A percentile compares a stretch with the other conserved stretches of the same genome.
Evolutionary conservation across 805 yeast genomes (phyloP).

Genomic region (Teunomyces tritomae): DNA sequence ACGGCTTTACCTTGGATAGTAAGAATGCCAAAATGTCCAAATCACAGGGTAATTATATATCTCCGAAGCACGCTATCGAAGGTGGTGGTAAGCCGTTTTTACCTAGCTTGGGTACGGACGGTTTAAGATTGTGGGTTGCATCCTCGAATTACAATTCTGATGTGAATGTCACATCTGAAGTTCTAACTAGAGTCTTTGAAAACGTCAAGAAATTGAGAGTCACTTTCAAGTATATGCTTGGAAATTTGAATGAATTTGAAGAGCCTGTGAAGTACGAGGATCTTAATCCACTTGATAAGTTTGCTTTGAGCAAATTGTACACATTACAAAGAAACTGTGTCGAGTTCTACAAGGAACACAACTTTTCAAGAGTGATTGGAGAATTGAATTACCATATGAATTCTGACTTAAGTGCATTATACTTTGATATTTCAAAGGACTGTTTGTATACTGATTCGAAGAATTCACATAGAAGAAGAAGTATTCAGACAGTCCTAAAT

Average conservation of each 20-base stretch:
- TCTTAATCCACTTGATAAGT: conserved; percentile 53
- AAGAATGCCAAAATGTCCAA: conserved; percentile 91
- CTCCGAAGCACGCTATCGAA: conserved; percentile 64
- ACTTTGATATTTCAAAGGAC: conserved; percentile 86
- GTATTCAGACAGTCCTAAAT: conserved; percentile 64
- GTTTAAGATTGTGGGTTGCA: conserved; percentile 86
- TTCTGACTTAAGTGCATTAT: conserved; percentile 72
- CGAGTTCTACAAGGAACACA: conserved; percentile 51
- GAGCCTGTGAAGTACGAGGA: conserved; percentile 35
- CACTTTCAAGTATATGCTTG: conserved; percentile 77
- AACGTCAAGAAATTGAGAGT: conserved; percentile 77
- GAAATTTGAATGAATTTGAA: conserved; percentile 57
- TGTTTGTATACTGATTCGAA: conserved; percentile 68
- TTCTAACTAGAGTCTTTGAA: conserved; percentile 74
- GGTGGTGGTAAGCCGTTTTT: conserved; percentile 48
- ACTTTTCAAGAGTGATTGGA: conserved; percentile 70
- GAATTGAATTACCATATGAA: conserved; percentile 70
- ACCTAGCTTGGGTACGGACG: conserved; percentile 83
- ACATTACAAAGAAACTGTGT: conserved; percentile 42
- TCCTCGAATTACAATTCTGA: conserved; percentile 84
- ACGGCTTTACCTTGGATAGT: conserved; percentile 89
- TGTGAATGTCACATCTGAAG: conserved; percentile 67
- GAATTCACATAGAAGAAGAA: conserved; percentile 48
- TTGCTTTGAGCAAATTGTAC: conserved; percentile 54
- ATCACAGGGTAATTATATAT: conserved; percentile 78